Conservation (phyloP, 306 rosid genomes). For the Dryas drummondii region DNA sequence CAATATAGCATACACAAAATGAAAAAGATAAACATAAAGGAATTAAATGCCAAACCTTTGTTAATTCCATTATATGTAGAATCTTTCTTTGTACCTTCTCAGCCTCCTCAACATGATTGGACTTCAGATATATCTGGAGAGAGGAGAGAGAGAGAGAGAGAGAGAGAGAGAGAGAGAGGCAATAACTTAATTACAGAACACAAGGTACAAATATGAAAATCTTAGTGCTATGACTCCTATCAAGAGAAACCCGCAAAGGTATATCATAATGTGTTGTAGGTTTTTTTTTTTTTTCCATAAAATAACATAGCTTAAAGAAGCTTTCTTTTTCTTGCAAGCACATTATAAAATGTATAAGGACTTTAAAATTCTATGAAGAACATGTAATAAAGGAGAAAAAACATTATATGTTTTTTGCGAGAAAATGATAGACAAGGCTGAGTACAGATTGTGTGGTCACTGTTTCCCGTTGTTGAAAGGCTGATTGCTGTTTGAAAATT, state of each 20-base stretch:
- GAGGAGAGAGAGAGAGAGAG: not conserved
- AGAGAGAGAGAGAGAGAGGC: not conserved
- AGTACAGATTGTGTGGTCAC: too few species aligned
- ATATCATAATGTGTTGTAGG: not conserved
- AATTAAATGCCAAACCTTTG: constrained; percentile 47
- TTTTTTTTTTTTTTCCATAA: not conserved
- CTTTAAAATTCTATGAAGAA: too few species aligned
- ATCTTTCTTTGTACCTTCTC: constrained; percentile 80
- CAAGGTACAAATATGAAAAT: too few species aligned
- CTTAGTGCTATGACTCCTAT: too few species aligned
- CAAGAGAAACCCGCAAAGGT: not conserved
- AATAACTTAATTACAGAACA: constrained; percentile 12
- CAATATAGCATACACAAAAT: not conserved
- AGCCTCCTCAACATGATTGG: constrained; percentile 60
- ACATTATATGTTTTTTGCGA: too few species aligned
- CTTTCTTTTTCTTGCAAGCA: too few species aligned
- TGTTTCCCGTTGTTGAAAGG: too few species aligned
- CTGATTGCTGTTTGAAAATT: too few species aligned
- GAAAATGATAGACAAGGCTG: too few species aligned
- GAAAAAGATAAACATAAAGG: constrained; percentile 25
- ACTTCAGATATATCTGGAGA: constrained; percentile 61
- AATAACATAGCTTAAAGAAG: too few species aligned
- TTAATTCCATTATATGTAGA: constrained; percentile 71
- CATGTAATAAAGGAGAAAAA: too few species aligned
- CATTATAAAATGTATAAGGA: too few species aligned